phyloP scores from a whole-genome alignment of 2,329 filamentous ascomycete species.

The Xylaria sp. region DNA sequence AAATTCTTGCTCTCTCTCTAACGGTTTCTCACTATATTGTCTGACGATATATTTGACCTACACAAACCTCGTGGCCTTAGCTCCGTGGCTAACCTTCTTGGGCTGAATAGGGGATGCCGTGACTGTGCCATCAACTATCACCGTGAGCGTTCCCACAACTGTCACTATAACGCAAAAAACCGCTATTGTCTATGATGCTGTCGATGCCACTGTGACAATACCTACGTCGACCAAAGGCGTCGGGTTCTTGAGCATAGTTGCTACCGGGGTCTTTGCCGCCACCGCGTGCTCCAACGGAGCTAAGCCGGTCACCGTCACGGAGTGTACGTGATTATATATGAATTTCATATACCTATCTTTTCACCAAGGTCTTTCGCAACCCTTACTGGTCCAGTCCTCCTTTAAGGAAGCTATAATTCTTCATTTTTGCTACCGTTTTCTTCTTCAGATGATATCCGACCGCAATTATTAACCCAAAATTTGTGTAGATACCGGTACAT shows the following conservation, averaged over 20 bases:
- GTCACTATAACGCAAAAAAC: constrained; percentile 22
- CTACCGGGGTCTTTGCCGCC: constrained; percentile 22
- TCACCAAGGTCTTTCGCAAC: not conserved
- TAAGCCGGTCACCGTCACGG: constrained; percentile 29
- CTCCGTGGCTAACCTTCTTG: not conserved
- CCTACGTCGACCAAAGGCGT: constrained; percentile 15
- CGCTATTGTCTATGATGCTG: not conserved
- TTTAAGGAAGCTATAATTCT: not conserved
- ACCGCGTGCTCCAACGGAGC: constrained; percentile 26
- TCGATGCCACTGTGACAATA: constrained; percentile 13
- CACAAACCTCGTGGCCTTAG: not conserved
- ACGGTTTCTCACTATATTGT: not conserved
- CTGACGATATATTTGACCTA: not conserved
- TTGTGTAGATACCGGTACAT: constrained; percentile 27
- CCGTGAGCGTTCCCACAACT: constrained; percentile 5
- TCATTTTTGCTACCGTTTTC: not conserved
- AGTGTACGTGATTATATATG: constrained; percentile 20
- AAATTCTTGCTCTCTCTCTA: not conserved
- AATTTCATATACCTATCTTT: not conserved
- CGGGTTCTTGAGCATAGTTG: constrained; percentile 5
- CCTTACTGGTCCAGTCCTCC: not conserved
- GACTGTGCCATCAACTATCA: constrained; percentile 22
- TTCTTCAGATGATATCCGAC: no score
- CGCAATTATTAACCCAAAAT: not conserved
- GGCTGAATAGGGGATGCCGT: not conserved